Percentiles rank a stretch among this genome's conserved stretches.
Evolutionary conservation across 495 filamentous ascomycete species (phyloP).

Genomic region (Talaromyces adpressus): DNA sequence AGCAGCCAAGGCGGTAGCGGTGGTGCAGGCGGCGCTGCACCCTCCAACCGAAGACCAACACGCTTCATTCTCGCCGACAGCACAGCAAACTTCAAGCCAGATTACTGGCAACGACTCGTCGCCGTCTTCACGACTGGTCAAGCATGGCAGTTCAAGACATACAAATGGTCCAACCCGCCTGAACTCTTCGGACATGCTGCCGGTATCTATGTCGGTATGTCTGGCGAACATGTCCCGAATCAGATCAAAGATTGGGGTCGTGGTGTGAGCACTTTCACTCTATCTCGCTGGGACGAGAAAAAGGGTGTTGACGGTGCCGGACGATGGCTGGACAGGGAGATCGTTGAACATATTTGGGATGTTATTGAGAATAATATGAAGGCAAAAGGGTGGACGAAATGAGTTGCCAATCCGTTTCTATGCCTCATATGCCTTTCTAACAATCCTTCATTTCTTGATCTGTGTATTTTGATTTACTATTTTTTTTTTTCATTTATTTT

Average conservation of each 20-base stretch:
- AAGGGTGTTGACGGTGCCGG: conserved; percentile 46
- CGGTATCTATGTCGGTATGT: conserved; percentile 87
- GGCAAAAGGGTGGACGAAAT: conserved; percentile 64
- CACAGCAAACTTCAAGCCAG: conserved; percentile 89
- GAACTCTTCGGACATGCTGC: conserved; percentile 85
- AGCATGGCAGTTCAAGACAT: conserved; percentile 96
- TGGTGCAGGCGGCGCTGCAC: conserved; percentile 19
- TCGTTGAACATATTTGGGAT: conserved; percentile 91
- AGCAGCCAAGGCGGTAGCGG: conserved; percentile 19
- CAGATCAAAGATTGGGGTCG: conserved; percentile 78
- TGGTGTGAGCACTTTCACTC: conserved; percentile 61
- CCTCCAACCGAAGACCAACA: conserved; percentile 53
- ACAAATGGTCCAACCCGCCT: conserved; percentile 86
- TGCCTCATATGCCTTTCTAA: not conserved
- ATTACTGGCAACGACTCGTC: conserved; percentile 95
- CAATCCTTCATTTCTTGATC: not conserved
- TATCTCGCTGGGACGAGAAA: conserved; percentile 74
- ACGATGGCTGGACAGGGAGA: conserved; percentile 85
- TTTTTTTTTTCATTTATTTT: not conserved
- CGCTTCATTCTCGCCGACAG: conserved; percentile 93
- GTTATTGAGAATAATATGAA: conserved; percentile 85
- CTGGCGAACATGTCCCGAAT: conserved; percentile 72
- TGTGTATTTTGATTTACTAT: not conserved
- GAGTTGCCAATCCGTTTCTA: conserved; percentile 12
- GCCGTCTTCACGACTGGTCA: conserved; percentile 98